Percentiles rank a stretch among this genome's conserved stretches.
Evolutionary conservation across 495 filamentous ascomycete genomes (phyloP).

Genomic region (Talaromyces ruber): DNA sequence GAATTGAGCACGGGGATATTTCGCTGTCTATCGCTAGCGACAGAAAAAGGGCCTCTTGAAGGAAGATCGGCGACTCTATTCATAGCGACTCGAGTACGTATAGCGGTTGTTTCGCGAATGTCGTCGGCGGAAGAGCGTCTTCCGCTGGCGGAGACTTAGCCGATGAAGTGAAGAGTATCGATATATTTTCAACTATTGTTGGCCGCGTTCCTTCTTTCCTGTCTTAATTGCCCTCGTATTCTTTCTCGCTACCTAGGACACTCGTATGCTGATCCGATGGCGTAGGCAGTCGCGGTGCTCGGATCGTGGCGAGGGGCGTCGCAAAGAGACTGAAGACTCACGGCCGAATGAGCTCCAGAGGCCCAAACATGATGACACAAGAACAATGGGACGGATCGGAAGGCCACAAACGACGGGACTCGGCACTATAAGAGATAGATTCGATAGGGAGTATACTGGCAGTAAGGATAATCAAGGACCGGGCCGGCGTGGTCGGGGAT

Average conservation of each 20-base stretch:
- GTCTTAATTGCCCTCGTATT: neutral
- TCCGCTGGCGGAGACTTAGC: neutral
- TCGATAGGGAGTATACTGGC: neutral
- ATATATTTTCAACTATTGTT: neutral
- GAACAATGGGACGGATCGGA: neutral
- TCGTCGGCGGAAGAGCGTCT: neutral
- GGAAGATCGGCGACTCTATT: slow-evolving; percentile 37
- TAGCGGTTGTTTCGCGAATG: neutral
- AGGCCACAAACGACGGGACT: neutral
- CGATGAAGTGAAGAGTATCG: neutral
- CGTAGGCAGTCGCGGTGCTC: neutral
- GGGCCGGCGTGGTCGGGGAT: neutral
- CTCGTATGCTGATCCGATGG: neutral
- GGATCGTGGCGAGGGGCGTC: neutral
- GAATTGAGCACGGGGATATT: slow-evolving; percentile 40
- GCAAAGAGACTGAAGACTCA: slow-evolving; percentile 3
- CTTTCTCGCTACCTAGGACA: neutral
- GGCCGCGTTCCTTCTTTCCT: neutral
- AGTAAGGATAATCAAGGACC: neutral
- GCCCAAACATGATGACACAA: slow-evolving; percentile 1
- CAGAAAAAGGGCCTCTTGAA: slow-evolving; percentile 28
- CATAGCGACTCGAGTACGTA: slow-evolving; percentile 15
- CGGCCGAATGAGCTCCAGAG: neutral
- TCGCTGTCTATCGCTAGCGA: slow-evolving; percentile 30
- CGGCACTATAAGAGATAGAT: neutral